Evolutionary conservation across 768 basidiomycete species (phyloP), one percentile per base, ranked within the genome.

Genomic region (Collybiopsis confluens): DNA sequence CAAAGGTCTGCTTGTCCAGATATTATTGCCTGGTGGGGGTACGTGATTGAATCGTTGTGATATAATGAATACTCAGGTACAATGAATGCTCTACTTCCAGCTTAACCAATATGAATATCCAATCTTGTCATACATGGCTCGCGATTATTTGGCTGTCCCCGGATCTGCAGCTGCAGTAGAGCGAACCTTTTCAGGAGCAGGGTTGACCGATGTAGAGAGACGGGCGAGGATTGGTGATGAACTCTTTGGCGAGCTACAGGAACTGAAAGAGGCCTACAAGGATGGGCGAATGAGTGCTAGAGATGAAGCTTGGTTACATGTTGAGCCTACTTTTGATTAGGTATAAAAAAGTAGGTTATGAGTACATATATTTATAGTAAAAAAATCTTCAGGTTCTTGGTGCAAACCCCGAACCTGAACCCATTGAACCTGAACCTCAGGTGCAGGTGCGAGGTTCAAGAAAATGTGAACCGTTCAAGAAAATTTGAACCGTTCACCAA

Each of bases 111-210:
- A 41, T 5, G 59, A 66, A 23, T 69, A 64, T 26, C 67, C 62
- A 2, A 58, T 54, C 1, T 56, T 67, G 10, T 46, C 61, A 6
- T 28, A 54, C 11, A 64, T 69, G 2, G 61, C 60, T 1, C 57
- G 57, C n/a, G 61, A 68, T 42, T 65, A 62, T 42, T 59, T 65
- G 21, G 62, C 67, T 1, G 65, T 67, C 26, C 62, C 67, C 23
- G 65, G 61, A 21, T 68, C 64, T 21, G 56, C 66, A 20, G 61
- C 58, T 16, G 36, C 66, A 1, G 64, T 65, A 4, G 66, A 71
- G 41, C 30, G 52, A 0, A 58, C 58, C 2, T 70, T 70, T 45
- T 68, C 62, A 7, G 60, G 60, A 55, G 61, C 59, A 18, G 63
- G 64, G 1, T 35, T 66, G 10, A 69, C 62, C 6, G 63, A 56